Evolutionary conservation across 2,329 filamentous ascomycete species (phyloP), one percentile per base, ranked within the genome.

Genomic region (Stachybotrys chlorohalonatus): DNA sequence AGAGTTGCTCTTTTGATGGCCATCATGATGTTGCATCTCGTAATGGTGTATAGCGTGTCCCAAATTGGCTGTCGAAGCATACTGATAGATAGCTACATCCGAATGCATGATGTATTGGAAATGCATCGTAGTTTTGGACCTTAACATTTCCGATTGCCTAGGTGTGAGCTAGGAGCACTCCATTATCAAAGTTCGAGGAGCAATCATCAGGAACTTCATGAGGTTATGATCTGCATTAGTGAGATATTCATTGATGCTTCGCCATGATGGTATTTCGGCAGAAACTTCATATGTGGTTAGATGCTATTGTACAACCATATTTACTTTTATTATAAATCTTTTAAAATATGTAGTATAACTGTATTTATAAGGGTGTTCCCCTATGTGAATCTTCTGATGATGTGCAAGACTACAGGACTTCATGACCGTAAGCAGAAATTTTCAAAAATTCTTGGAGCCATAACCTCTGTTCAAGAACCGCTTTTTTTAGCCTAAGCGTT

Each of bases 241-340:
- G 81, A 1, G 81, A 82, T 31, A 81, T 75, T 52, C 82, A 74
- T 64, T 85, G 81, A 64, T 85, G 83, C 69, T 86, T 86, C 53
- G 86, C 80, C 82, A 85, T 84, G 54, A 83, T 87, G 6, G 84
- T 87, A 68, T 88, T 88, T 54, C 85, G 78, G 68, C 85, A 88
- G 66, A 88, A 88, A 67, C 85, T 86, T 59, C 36, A 31, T 15
- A n/a, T 46, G 48, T 31, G 59, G 66, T 54, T 65, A 60, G 57
- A 56, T 24, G 42, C 47, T 11, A 36, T 5, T 6, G 46, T n/a
- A 2, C 6, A 9, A 32, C 7, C 31, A 16, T 6, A 42, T 42
- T 9, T 3, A 42, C 2, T 4, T 9, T 55, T 68, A 58, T 69
- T 4, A 24, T 24, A 4, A 24, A 82, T 79, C 80, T 85, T 70